Percentiles rank a stretch among this genome's conserved stretches.
Evolutionary conservation across 345 rosid species (phyloP).

Genomic region (Brassica incana): DNA sequence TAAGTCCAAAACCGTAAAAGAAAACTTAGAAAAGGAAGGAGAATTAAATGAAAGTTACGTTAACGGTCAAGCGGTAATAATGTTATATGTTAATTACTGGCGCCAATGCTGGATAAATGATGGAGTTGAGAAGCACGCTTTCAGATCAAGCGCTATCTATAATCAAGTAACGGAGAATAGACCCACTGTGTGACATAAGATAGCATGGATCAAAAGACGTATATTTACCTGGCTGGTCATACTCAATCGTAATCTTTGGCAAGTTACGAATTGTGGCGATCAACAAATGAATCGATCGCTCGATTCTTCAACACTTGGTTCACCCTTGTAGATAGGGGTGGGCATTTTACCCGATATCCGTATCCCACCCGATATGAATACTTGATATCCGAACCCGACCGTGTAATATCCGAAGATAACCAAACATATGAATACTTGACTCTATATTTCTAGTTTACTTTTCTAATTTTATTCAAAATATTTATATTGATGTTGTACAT

Average conservation of each 20-base stretch:
- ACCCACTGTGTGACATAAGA: background rate
- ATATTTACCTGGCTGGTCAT: background rate
- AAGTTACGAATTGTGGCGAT: background rate
- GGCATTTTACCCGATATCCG: too few relatives aligned
- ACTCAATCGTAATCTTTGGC: background rate
- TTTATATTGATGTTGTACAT: too few relatives aligned
- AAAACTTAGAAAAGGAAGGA: background rate
- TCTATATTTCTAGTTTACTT: too few relatives aligned
- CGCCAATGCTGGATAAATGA: background rate
- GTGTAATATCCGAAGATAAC: too few relatives aligned
- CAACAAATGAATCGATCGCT: background rate
- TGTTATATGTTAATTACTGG: background rate
- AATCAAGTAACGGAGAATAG: background rate
- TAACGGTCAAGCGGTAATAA: background rate
- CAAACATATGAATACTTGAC: too few relatives aligned
- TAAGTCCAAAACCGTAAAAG: background rate
- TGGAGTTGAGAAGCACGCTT: background rate
- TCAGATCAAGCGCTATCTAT: too few relatives aligned
- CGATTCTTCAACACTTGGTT: background rate
- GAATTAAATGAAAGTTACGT: background rate
- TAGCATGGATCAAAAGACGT: background rate
- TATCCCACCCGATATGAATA: too few relatives aligned
- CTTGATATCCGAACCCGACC: too few relatives aligned
- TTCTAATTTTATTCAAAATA: too few relatives aligned
- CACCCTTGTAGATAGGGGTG: background rate